These are phyloP conservation scores for Passiflora organensis DNA, from an alignment of 345 rosid species.

Conservation along the genomic window DNA sequence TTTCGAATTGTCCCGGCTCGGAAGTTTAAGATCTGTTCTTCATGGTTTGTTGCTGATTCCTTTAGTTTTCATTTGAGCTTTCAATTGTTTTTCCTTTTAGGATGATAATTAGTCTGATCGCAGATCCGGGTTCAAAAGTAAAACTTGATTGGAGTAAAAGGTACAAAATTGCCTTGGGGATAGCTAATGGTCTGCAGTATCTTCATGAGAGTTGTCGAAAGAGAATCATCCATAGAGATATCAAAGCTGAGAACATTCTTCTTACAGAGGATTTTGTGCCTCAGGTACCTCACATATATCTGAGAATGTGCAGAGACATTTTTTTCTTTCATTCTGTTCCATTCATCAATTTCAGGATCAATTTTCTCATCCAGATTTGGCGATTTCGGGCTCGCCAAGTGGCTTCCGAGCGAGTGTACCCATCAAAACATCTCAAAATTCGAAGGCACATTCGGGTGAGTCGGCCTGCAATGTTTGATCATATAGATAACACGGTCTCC, in stretches of 20 bases:
- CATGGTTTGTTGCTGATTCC: conserved; percentile 46
- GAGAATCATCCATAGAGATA: conserved; percentile 93
- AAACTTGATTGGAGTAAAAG: conserved; percentile 74
- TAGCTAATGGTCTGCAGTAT: conserved; percentile 74
- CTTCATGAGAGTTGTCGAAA: conserved; percentile 79
- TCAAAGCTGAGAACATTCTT: conserved; percentile 88
- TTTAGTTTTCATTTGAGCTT: background rate
- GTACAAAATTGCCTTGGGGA: conserved; percentile 76
- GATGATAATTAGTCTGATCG: conserved; percentile 1
- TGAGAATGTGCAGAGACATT: background rate
- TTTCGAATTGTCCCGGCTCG: conserved; percentile 64
- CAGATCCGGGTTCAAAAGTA: conserved; percentile 37
- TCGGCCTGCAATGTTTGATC: conserved; percentile 1
- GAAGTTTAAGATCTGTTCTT: conserved; percentile 73
- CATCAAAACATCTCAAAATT: conserved; percentile 85
- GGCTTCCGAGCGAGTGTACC: conserved; percentile 82
- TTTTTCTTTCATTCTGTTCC: too few relatives aligned
- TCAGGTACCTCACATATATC: conserved; percentile 46
- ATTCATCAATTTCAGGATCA: background rate
- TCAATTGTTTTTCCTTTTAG: background rate
- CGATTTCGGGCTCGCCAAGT: conserved; percentile 91
- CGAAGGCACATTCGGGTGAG: conserved; percentile 97
- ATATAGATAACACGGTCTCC: background rate
- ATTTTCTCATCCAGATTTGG: conserved; percentile 53
- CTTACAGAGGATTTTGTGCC: conserved; percentile 84